A percentile compares a stretch with the other conserved stretches of the same genome.
phyloP scores from a whole-genome alignment of 805 yeast species.

The Yamadazyma sp. region DNA sequence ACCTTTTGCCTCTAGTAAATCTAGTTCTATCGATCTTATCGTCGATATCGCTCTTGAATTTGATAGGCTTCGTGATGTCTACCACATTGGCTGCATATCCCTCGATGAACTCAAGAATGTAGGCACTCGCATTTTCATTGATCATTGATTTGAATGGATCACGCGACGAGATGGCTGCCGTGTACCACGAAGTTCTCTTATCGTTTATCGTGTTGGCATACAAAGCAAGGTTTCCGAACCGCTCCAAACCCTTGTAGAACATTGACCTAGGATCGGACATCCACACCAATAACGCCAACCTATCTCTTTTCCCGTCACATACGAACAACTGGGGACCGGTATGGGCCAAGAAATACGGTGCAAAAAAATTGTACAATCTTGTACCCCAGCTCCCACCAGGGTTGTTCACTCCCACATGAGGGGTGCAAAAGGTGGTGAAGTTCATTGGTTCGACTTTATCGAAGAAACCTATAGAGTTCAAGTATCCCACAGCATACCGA shows the following conservation, averaged over 20 bases:
- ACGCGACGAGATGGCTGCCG: conserved; percentile 62
- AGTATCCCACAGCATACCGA: conserved; percentile 45
- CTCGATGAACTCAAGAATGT: conserved; percentile 44
- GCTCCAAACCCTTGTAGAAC: conserved; percentile 55
- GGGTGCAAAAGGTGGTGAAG: conserved; percentile 54
- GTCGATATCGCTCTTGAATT: conserved; percentile 13
- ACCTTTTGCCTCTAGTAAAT: conserved; percentile 27
- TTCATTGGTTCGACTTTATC: conserved; percentile 53
- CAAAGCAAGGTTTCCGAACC: conserved; percentile 53
- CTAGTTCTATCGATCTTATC: conserved; percentile 4
- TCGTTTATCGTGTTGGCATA: conserved; percentile 84
- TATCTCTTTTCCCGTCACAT: conserved; percentile 19
- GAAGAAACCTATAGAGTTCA: conserved; percentile 53
- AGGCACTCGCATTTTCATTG: conserved; percentile 33
- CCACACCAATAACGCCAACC: conserved; percentile 54
- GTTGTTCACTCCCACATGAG: conserved; percentile 68
- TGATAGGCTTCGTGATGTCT: conserved; percentile 48
- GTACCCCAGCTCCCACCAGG: conserved; percentile 36
- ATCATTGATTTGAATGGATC: conserved; percentile 62
- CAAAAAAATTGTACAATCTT: conserved; percentile 58
- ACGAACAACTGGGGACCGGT: conserved; percentile 77
- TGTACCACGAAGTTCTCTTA: conserved; percentile 80
- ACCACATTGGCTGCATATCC: conserved; percentile 60
- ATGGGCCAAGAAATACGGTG: conserved; percentile 64
- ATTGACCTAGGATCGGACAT: conserved; percentile 65